A percentile compares a stretch with the other conserved stretches of the same genome.
Evolutionary conservation across 495 filamentous ascomycete species (phyloP).

Genomic region (Pyrenopolyporus hunteri): DNA sequence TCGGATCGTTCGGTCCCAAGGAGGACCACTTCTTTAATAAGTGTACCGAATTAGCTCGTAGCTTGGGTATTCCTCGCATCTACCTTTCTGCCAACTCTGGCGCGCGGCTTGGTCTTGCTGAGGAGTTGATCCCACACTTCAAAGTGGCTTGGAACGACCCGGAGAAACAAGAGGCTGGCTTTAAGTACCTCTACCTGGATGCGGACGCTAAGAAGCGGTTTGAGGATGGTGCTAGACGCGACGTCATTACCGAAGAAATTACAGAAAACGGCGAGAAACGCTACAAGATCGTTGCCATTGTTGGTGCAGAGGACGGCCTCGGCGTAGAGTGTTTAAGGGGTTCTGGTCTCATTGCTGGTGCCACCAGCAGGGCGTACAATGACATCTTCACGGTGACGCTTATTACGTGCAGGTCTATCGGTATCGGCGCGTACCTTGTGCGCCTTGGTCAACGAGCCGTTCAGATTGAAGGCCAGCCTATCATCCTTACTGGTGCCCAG

Average conservation of each 20-base stretch:
- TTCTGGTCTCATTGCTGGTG: constrained; percentile 96
- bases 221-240: constrained; percentile 77
- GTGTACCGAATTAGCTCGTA: constrained; percentile 93
- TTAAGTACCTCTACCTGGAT: constrained; percentile 98
- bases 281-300: constrained; percentile 91
- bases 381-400: constrained; percentile 99
- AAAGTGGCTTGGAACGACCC: constrained; percentile 94
- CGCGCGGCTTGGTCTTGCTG: constrained; percentile 95
- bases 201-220: constrained; percentile 86
- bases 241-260: constrained; percentile 88
- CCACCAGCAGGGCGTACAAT: constrained; percentile 94
- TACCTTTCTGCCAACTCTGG: constrained; percentile 99
- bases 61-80: constrained; percentile 92
- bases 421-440: constrained; percentile 98
- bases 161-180: constrained; percentile 82
- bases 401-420: constrained; percentile 95
- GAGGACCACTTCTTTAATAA: constrained; percentile 99
- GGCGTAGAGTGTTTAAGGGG: constrained; percentile 97
- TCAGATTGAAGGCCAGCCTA: constrained; percentile 98
- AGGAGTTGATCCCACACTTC: constrained; percentile 96
- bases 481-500: constrained; percentile 96
- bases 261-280: constrained; percentile 86
- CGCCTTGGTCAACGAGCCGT: constrained; percentile 97
- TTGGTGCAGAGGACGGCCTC: constrained; percentile 93
- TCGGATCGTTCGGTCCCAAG: constrained; percentile 93